These are phyloP conservation scores for Pythium sukuiense DNA, from an alignment of 352 stramenopile genomes.

Conservation along the genomic window DNA sequence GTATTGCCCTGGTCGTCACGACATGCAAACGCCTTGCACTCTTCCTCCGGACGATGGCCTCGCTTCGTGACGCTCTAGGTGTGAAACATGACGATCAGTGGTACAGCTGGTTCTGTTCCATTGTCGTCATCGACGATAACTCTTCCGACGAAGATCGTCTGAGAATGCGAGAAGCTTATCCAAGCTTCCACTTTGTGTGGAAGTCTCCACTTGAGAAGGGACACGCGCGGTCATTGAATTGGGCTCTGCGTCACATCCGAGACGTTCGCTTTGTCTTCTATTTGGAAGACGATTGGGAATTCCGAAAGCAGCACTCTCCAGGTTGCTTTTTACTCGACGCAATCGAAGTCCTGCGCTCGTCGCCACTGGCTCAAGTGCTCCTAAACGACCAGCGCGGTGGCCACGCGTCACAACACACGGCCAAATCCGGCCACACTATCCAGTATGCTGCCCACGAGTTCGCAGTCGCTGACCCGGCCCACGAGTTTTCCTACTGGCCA, in stretches of 20 bases:
- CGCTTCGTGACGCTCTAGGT: slow-evolving; percentile 21
- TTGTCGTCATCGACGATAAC: slow-evolving; percentile 59
- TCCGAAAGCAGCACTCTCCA: not conserved
- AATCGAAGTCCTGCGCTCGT: slow-evolving; percentile 26
- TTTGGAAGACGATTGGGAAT: slow-evolving; percentile 67
- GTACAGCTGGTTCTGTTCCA: slow-evolving; percentile 36
- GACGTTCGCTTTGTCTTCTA: slow-evolving; percentile 50
- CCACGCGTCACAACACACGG: slow-evolving; percentile 14
- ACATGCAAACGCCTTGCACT: slow-evolving; percentile 57
- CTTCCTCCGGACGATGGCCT: slow-evolving; percentile 42
- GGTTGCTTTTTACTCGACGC: slow-evolving; percentile 25
- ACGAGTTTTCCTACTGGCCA: slow-evolving; percentile 56
- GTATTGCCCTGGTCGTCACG: slow-evolving; percentile 51
- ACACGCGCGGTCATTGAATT: slow-evolving; percentile 55
- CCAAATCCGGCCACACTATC: slow-evolving; percentile 10
- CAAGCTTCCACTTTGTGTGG: slow-evolving; percentile 38
- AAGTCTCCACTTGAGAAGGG: slow-evolving; percentile 35
- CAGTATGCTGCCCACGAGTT: slow-evolving; percentile 60
- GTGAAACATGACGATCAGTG: slow-evolving; percentile 9
- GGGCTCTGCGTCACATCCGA: slow-evolving; percentile 30
- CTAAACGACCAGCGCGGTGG: slow-evolving; percentile 53
- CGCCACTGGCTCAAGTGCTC: slow-evolving; percentile 38
- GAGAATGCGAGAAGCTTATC: slow-evolving; percentile 37
- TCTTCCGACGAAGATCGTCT: slow-evolving; percentile 38
- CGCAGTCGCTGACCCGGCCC: slow-evolving; percentile 31